These are phyloP conservation scores for Coleophoma eucalyptorum DNA, from an alignment of 2,329 filamentous ascomycete genomes.

Conservation along the genomic window DNA sequence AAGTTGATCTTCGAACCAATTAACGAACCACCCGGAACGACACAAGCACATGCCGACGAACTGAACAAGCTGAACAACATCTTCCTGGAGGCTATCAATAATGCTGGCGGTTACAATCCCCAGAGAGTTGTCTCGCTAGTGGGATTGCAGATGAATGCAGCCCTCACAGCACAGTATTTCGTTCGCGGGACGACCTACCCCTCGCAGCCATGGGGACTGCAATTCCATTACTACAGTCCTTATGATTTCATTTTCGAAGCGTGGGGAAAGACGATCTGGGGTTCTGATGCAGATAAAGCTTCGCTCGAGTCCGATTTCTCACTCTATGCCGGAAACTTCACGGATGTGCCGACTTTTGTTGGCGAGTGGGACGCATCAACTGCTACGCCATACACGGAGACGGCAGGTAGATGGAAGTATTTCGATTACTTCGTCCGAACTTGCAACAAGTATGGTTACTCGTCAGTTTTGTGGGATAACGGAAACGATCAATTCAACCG, in stretches of 20 bases:
- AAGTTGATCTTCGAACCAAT: conserved; percentile 54
- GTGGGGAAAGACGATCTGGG: conserved; percentile 60
- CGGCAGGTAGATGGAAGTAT: conserved; percentile 54
- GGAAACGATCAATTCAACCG: conserved; percentile 52
- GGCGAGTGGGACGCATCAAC: conserved; percentile 54
- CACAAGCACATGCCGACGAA: conserved; percentile 42
- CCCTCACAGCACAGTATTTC: conserved; percentile 53
- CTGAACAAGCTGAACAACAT: conserved; percentile 53
- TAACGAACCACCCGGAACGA: conserved; percentile 53
- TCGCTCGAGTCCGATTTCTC: conserved; percentile 44
- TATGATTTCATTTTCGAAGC: conserved; percentile 44
- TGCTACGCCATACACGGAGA: conserved; percentile 39
- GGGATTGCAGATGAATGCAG: conserved; percentile 44
- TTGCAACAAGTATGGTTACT: conserved; percentile 43
- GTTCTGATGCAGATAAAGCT: conserved; percentile 48
- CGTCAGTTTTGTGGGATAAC: conserved; percentile 56
- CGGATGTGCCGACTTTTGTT: conserved; percentile 49
- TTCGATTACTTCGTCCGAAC: conserved; percentile 48
- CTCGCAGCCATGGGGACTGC: conserved; percentile 52
- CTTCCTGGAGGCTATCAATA: conserved; percentile 49
- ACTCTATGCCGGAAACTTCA: conserved; percentile 49
- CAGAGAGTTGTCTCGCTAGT: conserved; percentile 52
- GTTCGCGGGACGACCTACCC: conserved; percentile 40
- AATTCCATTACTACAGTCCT: conserved; percentile 59
- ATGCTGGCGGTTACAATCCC: conserved; percentile 51